Evolutionary conservation across 2,329 filamentous ascomycete species (phyloP).

Genomic region (Rhinocladiella similis): DNA sequence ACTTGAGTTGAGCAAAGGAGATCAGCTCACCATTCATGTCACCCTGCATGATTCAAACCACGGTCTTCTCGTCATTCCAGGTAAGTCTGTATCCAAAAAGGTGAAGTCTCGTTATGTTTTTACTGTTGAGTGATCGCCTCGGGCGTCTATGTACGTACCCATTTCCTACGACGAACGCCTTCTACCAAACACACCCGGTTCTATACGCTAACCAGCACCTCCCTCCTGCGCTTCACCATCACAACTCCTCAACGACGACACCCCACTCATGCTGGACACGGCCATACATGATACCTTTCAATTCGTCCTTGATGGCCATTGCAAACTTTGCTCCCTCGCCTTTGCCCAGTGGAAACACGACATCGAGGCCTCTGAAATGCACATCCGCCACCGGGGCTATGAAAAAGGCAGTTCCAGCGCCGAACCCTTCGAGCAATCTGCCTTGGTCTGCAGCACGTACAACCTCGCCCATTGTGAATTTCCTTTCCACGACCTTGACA

Average conservation of each 20-base stretch:
- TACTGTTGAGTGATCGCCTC: too few species aligned
- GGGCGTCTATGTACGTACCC: too few species aligned
- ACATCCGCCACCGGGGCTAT: slow-evolving; percentile 25
- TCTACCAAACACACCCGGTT: too few species aligned
- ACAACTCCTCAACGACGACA: slow-evolving; percentile 64
- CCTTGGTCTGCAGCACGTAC: slow-evolving; percentile 71
- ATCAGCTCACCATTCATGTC: too few species aligned
- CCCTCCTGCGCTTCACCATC: not conserved
- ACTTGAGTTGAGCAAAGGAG: too few species aligned
- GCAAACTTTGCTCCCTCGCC: slow-evolving; percentile 52
- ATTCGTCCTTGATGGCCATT: slow-evolving; percentile 62
- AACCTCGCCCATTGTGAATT: slow-evolving; percentile 79
- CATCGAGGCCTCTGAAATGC: slow-evolving; percentile 25
- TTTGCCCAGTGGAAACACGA: slow-evolving; percentile 56
- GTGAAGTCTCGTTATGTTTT: too few species aligned
- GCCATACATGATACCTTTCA: slow-evolving; percentile 75
- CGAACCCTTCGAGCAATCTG: slow-evolving; percentile 79
- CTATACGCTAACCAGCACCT: not conserved
- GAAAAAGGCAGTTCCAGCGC: slow-evolving; percentile 70
- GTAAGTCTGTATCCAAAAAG: too few species aligned
- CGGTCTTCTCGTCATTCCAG: too few species aligned
- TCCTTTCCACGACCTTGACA: slow-evolving; percentile 79
- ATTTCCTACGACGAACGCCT: too few species aligned
- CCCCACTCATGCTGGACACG: slow-evolving; percentile 68
- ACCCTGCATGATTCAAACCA: too few species aligned